Evolutionary conservation across 768 basidiomycete genomes (phyloP).

Genomic region (Hypholoma fasciculare): DNA sequence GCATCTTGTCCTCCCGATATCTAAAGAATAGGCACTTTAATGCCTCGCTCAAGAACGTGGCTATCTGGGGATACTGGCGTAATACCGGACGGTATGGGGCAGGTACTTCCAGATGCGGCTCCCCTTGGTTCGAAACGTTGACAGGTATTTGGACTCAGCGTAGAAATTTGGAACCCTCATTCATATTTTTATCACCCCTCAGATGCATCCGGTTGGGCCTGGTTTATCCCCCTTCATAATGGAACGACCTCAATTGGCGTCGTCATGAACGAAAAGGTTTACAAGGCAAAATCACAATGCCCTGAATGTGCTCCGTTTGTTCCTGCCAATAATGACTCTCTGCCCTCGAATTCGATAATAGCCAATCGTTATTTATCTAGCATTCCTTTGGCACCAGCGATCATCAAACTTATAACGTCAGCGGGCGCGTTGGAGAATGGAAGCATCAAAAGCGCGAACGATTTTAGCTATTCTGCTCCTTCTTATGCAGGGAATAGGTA

Average conservation of each 20-base stretch:
- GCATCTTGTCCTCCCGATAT: conserved; percentile 68
- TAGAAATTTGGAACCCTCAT: not conserved
- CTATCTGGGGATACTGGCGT: conserved; percentile 79
- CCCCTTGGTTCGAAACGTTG: conserved; percentile 73
- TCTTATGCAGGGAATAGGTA: conserved; percentile 54
- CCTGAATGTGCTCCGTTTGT: conserved; percentile 29
- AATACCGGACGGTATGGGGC: conserved; percentile 50
- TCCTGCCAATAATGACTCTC: conserved; percentile 21
- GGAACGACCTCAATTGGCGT: conserved; percentile 63
- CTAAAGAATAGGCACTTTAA: conserved; percentile 72
- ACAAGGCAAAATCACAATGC: conserved; percentile 38
- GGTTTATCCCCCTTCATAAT: conserved; percentile 71
- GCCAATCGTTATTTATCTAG: conserved; percentile 42
- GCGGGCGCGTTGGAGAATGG: conserved; percentile 36
- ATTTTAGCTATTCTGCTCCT: conserved; percentile 66
- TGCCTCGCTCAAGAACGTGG: conserved; percentile 68
- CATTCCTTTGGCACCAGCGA: conserved; percentile 48
- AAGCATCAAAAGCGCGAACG: conserved; percentile 53
- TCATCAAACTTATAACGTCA: conserved; percentile 40
- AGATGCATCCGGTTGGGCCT: conserved; percentile 75
- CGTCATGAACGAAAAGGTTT: conserved; percentile 56
- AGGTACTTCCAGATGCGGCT: conserved; percentile 50
- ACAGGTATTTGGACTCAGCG: conserved; percentile 42
- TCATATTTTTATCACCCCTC: conserved; percentile 2
- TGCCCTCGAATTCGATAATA: conserved; percentile 25